A percentile compares a stretch with the other conserved stretches of the same genome.
Evolutionary conservation across 306 rosid species (phyloP).

Genomic region (Dalbergia cochinchinensis): DNA sequence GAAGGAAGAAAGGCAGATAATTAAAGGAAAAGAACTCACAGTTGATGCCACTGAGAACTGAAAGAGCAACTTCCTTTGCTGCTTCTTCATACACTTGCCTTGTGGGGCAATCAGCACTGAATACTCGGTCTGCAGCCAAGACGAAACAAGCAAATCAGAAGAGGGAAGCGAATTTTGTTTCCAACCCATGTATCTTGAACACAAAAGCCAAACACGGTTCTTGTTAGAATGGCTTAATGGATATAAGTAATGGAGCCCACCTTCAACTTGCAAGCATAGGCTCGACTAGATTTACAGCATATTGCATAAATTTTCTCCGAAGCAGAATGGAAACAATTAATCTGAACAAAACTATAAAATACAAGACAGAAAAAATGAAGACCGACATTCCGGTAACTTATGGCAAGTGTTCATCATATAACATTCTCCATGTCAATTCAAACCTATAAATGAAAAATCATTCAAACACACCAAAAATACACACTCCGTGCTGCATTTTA

Average conservation of each 20-base stretch:
- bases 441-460: slow-evolving; percentile 24
- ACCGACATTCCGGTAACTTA: slow-evolving; percentile 36
- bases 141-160: slow-evolving; percentile 48
- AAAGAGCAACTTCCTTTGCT: slow-evolving; percentile 91
- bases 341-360: slow-evolving; percentile 8
- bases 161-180: slow-evolving; percentile 23
- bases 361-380: background rate
- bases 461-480: slow-evolving; percentile 4
- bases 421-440: slow-evolving; percentile 14
- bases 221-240: slow-evolving; percentile 34
- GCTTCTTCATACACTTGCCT: slow-evolving; percentile 88
- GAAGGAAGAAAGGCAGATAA: slow-evolving; percentile 31
- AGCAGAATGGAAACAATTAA: slow-evolving; percentile 22
- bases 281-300: slow-evolving; percentile 24
- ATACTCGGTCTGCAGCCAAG: slow-evolving; percentile 75
- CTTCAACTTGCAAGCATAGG: slow-evolving; percentile 15
- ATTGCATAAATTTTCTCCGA: slow-evolving; percentile 27
- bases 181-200: slow-evolving; percentile 20
- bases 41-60: slow-evolving; percentile 88
- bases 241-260: slow-evolving; percentile 9
- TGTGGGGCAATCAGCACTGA: slow-evolving; percentile 73
- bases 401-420: slow-evolving; percentile 18
- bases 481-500: background rate
- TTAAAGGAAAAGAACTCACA: slow-evolving; percentile 59
- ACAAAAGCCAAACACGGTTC: slow-evolving; percentile 11